A percentile compares a stretch with the other conserved stretches of the same genome.
Evolutionary conservation across 2,329 filamentous ascomycete species (phyloP).

Genomic region (Diaporthe citriasiana): DNA sequence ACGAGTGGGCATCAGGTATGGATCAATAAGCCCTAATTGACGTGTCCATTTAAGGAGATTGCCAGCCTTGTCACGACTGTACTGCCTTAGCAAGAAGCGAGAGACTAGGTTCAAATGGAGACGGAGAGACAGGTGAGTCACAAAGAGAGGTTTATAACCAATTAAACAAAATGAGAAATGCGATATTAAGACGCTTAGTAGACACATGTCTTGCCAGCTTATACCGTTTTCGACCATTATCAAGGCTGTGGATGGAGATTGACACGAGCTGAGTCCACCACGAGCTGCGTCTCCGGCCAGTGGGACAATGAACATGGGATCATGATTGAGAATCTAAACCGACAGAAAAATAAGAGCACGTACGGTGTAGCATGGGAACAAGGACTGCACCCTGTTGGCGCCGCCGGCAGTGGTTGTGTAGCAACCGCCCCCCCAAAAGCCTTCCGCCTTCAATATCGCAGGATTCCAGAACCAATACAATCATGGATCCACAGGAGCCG

Average conservation of each 20-base stretch:
- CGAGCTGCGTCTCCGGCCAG: no score
- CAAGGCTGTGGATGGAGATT: no score
- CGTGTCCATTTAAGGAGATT: neutral
- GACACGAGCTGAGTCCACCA: no score
- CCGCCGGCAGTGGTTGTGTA: no score
- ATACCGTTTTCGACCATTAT: no score
- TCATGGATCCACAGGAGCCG: neutral
- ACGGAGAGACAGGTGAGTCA: no score
- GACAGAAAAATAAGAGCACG: neutral
- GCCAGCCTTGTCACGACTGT: neutral
- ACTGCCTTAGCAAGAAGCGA: neutral
- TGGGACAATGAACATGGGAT: no score
- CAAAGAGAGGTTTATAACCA: neutral
- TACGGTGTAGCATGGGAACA: neutral
- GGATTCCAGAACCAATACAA: neutral
- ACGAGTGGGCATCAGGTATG: neutral
- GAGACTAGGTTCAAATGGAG: neutral
- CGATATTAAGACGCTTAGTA: neutral
- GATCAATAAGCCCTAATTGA: neutral
- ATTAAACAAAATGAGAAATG: neutral
- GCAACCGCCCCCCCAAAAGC: no score
- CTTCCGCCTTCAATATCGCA: neutral
- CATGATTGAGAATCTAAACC: neutral
- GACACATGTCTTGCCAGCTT: neutral
- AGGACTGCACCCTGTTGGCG: neutral